Base-by-base conservation (phyloP, 2,329 filamentous ascomycete genomes). In the Pseudogymnoascus sp. region DNA sequence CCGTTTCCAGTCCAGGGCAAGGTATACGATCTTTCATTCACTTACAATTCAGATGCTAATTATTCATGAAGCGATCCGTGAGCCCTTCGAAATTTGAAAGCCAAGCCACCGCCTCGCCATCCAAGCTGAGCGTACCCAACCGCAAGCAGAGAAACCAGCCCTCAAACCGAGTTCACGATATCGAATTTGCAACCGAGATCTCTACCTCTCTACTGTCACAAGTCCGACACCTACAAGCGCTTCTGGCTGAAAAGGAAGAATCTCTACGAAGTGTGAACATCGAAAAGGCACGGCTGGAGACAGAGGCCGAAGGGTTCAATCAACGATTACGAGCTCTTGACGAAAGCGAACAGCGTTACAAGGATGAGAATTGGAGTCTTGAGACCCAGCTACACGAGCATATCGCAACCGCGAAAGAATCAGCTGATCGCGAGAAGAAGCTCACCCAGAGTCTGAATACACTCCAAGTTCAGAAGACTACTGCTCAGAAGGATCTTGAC, bases 151-250 rank as follows among this genome's bases (percentile, higher is more conserved):
- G 94, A 62, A 97, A 97, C 69, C 93, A 97, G 72, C 90, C 91
- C 2, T 84, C 89, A 8, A 94, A 87, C 72, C 87, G 92, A 60
- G 88, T 96, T 11, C 92, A 97, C 73, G 94, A 99, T 71, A 96
- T 99, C 72, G 92, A 97, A 69, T 96, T 99, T 72, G 94, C 93
- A n/a, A 92, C 94, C 60, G 93, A 99, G 72, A 97, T 99, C 70
- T 97, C 92, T 72, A 96, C 91, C 5, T 96, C 92, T 1, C 81
- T 99, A 60, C 87, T 99, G 60, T 87, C 89, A n/a, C 94, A 97
- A 76, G 90, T 99, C 60, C 88, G 94, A 65, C 92, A 94, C 72
- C 77, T 99, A 62, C 94, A 99, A 74, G 83, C 87, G 2, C 80
- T 96, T 14, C 81, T 99, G 10, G 83, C 88, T 0, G 92, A 97